Evolutionary conservation across 352 stramenopile genomes (phyloP), one percentile per base, ranked within the genome.

Genomic region (Phytophthora kernoviae): DNA sequence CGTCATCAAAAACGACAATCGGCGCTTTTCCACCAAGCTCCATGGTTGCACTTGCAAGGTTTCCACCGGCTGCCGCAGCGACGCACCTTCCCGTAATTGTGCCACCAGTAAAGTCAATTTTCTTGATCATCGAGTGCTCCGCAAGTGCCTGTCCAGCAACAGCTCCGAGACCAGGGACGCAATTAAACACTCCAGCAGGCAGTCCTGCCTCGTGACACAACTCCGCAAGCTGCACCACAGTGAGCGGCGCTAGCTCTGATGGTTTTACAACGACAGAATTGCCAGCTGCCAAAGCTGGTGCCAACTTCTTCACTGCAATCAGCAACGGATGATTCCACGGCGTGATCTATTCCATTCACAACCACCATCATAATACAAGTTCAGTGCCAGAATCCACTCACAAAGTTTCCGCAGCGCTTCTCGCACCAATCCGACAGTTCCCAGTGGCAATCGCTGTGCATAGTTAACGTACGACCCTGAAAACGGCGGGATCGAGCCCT

Each of bases 211-310:
- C 45, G 21, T 77, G 39, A 12, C 63, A 75, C 51, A 87, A 33
- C 48, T 82, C 69, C 17, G 72, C 68, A 22, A 87, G 69, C 49
- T 81, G 61, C 32, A 87, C 14, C 17, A 81, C 68, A 32, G 68
- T 87, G 22, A 87, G 68, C 20, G 86, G 87, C 12, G 88, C 79
- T 11, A 94, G 54, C 65, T 96, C 88, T 8, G 87, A 94, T 20
- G 88, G 85, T 58, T 96, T 96, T 20, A 96, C 65, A n/a, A 96
- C 85, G 14, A 94, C 67, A 8, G 79, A 83, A 54, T 90, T 95
- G 21, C 88, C 88, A 0, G 79, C 80, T 5, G 88, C 88, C 14
- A 96, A 64, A 18, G 75, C 77, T 15, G 75, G 75, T 8, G 75
- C 72, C 36, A 84, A 61, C 62, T 92, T 93, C 73, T 90, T 94